Base-by-base conservation (phyloP, 140 eudicot species). In the Flaveria floridana region DNA sequence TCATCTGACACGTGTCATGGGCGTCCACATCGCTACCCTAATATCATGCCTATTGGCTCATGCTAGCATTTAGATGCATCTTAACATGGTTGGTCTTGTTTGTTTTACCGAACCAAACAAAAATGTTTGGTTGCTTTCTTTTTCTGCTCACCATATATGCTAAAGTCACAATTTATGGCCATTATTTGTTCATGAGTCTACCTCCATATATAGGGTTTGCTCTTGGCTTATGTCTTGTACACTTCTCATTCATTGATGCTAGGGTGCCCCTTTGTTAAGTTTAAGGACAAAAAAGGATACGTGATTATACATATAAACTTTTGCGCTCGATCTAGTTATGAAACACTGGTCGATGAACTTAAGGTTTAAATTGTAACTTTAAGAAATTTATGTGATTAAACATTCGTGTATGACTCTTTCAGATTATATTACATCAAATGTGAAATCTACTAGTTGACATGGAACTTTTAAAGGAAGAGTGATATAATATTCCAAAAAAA, bases 81-180 rank as follows among this genome's bases (percentile, higher is more conserved):
- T 34, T 77, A 76, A 82, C 85, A 77, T 82, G 82, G 59, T 30
- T 47, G 76, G 79, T 72, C 68, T 63, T 41, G 48, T 15, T 66
- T 72, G 71, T 73, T 30, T 77, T 62, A 55, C 57, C 51, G 6
- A 81, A 65, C 56, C 78, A 77, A 75, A 65, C 79, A 51, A 75
- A 67, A 13, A 10, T 72, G 82, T 82, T 56, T 21, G 34, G 82
- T 82, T 82, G 82, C 79, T 82, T 46, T 66, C 82, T 77, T 71
- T 77, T 65, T 50, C 72, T 82, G 46, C 70, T 57, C 76, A 72
- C 82, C 85, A 77, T 76, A 72, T 51, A 72, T 81, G 59, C 62
- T 70, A 75, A 80, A 80, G 76, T 37, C 61, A 70, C 68, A 42
- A 76, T 76, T 69, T 11, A 81, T 76, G 84, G 84, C 44, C 78